Evolutionary conservation across 345 rosid genomes (phyloP).

Genomic region (Eucalyptus guilfoylei): DNA sequence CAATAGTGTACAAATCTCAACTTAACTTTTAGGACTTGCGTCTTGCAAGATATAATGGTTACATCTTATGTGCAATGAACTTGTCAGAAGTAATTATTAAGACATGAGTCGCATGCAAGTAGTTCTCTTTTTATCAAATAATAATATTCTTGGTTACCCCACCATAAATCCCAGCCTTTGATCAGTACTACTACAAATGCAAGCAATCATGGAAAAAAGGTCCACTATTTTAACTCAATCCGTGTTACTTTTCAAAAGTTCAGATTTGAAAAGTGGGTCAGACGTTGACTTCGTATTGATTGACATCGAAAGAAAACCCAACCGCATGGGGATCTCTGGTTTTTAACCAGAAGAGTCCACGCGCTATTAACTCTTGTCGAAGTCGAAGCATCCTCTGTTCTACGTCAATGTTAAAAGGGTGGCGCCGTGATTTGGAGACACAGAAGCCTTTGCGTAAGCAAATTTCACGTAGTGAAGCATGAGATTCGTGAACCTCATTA

Average conservation of each 20-base stretch:
- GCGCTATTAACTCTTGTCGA: neutral
- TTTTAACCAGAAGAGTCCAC: neutral
- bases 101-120: neutral
- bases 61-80: neutral
- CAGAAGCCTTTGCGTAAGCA: neutral
- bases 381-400: neutral
- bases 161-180: neutral
- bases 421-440: neutral
- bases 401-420: neutral
- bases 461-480: neutral
- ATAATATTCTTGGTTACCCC: neutral
- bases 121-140: neutral
- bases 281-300: neutral
- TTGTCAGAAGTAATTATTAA: neutral
- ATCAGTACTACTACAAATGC: neutral
- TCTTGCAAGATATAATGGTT: neutral
- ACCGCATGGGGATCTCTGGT: neutral
- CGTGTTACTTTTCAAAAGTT: neutral
- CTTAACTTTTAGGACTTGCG: neutral
- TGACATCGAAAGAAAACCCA: neutral
- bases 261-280: neutral
- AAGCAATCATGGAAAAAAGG: neutral
- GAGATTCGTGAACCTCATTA: neutral
- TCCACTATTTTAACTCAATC: neutral
- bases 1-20: neutral